phyloP scores from a whole-genome alignment of 306 rosid species.

The Cicer arietinum region DNA sequence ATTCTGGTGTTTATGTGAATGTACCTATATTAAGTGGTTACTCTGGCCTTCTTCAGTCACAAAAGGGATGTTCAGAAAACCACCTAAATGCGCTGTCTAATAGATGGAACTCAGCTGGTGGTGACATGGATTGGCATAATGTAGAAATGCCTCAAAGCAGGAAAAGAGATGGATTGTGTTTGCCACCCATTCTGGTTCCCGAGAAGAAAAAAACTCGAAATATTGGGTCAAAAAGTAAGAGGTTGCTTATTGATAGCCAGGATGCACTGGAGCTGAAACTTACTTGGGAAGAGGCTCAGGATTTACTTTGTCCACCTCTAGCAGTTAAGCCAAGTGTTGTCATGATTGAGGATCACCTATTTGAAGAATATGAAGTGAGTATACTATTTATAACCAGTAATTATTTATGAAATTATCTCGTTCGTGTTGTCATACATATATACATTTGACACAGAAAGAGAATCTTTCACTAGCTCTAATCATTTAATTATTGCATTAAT shows the following conservation, averaged over 20 bases:
- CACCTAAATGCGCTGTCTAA: constrained; percentile 72
- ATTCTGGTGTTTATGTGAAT: constrained; percentile 90
- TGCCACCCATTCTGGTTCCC: constrained; percentile 68
- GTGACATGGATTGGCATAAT: constrained; percentile 77
- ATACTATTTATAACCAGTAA: constrained; percentile 19
- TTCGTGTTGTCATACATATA: neutral
- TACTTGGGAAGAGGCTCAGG: constrained; percentile 99
- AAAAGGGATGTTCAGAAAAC: constrained; percentile 80
- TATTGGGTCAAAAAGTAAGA: constrained; percentile 93
- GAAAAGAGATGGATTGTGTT: constrained; percentile 70
- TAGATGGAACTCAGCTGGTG: constrained; percentile 71
- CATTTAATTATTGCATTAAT: constrained; percentile 18
- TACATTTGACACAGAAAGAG: neutral
- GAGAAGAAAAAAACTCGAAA: constrained; percentile 89
- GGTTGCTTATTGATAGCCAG: constrained; percentile 93
- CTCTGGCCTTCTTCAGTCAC: constrained; percentile 94
- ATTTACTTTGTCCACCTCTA: constrained; percentile 94
- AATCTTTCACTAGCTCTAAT: neutral
- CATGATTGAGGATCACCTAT: constrained; percentile 83
- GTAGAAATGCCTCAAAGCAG: constrained; percentile 72
- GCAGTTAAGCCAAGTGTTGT: constrained; percentile 85
- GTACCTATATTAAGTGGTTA: constrained; percentile 91
- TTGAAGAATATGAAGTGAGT: constrained; percentile 97
- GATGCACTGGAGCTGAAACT: constrained; percentile 92
- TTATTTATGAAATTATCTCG: constrained; percentile 30